Conservation (phyloP, 306 rosid genomes). For the Hippophae gyantsensis region DNA sequence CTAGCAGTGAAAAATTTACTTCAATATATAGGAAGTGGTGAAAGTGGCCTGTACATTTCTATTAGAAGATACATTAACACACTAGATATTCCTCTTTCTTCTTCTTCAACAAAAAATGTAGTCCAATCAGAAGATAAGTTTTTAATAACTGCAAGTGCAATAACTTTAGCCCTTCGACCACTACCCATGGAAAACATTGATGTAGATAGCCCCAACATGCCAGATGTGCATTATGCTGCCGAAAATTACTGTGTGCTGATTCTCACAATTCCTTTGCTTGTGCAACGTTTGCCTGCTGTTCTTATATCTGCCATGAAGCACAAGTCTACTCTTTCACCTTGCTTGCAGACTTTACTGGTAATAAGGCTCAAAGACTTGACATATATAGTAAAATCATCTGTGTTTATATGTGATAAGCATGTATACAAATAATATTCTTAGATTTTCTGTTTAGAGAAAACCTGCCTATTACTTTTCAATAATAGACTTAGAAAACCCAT, state of each 20-base stretch:
- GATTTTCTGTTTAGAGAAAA: neutral
- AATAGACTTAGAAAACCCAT: too few species aligned
- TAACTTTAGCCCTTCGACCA: slow-evolving; percentile 82
- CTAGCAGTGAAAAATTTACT: slow-evolving; percentile 56
- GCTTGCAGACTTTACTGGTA: slow-evolving; percentile 77
- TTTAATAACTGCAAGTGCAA: slow-evolving; percentile 73
- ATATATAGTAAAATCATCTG: too few species aligned
- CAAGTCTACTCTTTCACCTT: slow-evolving; percentile 62
- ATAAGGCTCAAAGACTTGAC: slow-evolving; percentile 27
- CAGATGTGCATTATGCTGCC: slow-evolving; percentile 45
- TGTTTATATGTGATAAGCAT: neutral
- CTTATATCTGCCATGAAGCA: slow-evolving; percentile 84
- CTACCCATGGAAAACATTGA: slow-evolving; percentile 41
- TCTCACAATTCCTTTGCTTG: slow-evolving; percentile 73
- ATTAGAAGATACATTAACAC: slow-evolving; percentile 57
- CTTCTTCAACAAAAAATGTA: slow-evolving; percentile 26
- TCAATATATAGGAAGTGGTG: slow-evolving; percentile 43
- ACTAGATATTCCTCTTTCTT: slow-evolving; percentile 35
- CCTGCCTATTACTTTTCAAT: too few species aligned
- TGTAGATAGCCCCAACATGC: slow-evolving; percentile 23
- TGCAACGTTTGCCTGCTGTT: slow-evolving; percentile 60
- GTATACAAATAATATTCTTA: neutral
- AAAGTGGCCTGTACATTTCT: slow-evolving; percentile 60
- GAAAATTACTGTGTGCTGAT: slow-evolving; percentile 48
- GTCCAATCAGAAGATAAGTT: slow-evolving; percentile 47